Percentiles rank a stretch among this genome's conserved stretches.
phyloP scores from a whole-genome alignment of 371 early-diverging fungal genomes.

The Lichtheimia ramosa region DNA sequence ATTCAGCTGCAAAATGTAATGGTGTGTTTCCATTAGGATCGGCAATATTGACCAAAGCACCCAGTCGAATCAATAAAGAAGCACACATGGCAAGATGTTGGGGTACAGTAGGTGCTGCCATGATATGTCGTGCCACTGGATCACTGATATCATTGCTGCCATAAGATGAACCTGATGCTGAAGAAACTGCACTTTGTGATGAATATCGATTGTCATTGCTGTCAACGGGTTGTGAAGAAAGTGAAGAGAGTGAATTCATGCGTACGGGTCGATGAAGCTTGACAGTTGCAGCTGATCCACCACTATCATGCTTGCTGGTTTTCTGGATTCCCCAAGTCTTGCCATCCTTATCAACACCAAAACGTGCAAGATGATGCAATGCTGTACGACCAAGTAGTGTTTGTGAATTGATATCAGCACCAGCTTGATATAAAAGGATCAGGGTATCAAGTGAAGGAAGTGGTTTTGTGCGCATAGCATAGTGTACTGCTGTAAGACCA shows the following conservation, averaged over 20 bases:
- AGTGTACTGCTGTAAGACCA: conserved; percentile 66
- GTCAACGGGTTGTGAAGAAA: conserved; percentile 6
- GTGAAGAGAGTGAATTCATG: conserved; percentile 15
- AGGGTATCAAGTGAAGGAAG: conserved; percentile 62
- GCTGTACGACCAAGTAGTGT: conserved; percentile 67
- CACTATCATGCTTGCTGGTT: conserved; percentile 1
- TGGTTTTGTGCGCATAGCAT: conserved; percentile 63
- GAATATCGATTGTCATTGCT: conserved; percentile 19
- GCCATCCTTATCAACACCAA: conserved; percentile 49
- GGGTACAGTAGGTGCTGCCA: conserved; percentile 23
- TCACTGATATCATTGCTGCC: conserved; percentile 4
- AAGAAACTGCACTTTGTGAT: conserved; percentile 13
- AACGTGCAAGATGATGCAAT: conserved; percentile 60
- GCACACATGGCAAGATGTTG: conserved; percentile 52
- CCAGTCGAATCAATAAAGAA: conserved; percentile 53
- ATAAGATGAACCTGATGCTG: conserved; percentile 8
- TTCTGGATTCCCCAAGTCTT: conserved; percentile 51
- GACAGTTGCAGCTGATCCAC: neutral
- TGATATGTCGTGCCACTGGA: conserved; percentile 5
- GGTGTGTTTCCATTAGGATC: conserved; percentile 69
- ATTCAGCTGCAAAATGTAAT: conserved; percentile 69
- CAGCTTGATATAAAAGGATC: conserved; percentile 62
- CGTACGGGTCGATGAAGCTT: conserved; percentile 5
- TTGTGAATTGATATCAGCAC: conserved; percentile 68
- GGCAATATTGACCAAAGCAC: conserved; percentile 59